These are phyloP conservation scores for Adansonia gregorii DNA, from an alignment of 441 rosid species.

Conservation along the genomic window DNA sequence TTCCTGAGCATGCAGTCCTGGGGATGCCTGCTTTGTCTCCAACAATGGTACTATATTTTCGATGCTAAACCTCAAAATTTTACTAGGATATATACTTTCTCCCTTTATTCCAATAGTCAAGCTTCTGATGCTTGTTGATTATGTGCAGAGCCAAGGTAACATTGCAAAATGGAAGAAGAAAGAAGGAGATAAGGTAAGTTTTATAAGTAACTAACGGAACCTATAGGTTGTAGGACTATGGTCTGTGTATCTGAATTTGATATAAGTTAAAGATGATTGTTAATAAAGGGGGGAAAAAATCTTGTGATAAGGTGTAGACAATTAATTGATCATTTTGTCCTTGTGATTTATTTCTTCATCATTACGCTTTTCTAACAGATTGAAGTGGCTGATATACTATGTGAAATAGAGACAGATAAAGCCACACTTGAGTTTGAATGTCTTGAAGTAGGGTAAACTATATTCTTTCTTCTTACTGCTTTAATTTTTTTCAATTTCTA, in stretches of 20 bases:
- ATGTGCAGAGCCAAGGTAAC: slow-evolving; percentile 88
- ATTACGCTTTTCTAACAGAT: slow-evolving; percentile 57
- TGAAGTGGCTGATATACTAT: slow-evolving; percentile 88
- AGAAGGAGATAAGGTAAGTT: slow-evolving; percentile 93
- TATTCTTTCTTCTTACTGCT: slow-evolving; percentile 22
- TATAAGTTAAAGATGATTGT: slow-evolving; percentile 27
- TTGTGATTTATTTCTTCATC: slow-evolving; percentile 31
- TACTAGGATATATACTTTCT: slow-evolving; percentile 6
- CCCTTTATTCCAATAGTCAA: slow-evolving; percentile 34
- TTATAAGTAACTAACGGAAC: slow-evolving; percentile 6
- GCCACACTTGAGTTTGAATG: slow-evolving; percentile 93
- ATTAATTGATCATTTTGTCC: slow-evolving; percentile 29
- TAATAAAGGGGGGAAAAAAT: neutral
- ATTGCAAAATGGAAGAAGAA: slow-evolving; percentile 88
- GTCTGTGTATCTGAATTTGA: slow-evolving; percentile 21
- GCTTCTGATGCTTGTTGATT: slow-evolving; percentile 33
- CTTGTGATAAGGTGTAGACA: slow-evolving; percentile 22
- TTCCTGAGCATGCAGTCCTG: slow-evolving; percentile 61
- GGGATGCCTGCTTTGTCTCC: slow-evolving; percentile 99
- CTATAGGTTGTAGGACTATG: neutral
- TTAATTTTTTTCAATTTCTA: slow-evolving; percentile 1
- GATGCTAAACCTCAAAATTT: neutral
- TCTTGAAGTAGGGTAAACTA: slow-evolving; percentile 88
- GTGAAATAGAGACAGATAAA: slow-evolving; percentile 98
- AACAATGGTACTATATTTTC: slow-evolving; percentile 70